Evolutionary conservation across 176 grass and related monocot genomes (phyloP).

Genomic region (Ensete ventricosum): DNA sequence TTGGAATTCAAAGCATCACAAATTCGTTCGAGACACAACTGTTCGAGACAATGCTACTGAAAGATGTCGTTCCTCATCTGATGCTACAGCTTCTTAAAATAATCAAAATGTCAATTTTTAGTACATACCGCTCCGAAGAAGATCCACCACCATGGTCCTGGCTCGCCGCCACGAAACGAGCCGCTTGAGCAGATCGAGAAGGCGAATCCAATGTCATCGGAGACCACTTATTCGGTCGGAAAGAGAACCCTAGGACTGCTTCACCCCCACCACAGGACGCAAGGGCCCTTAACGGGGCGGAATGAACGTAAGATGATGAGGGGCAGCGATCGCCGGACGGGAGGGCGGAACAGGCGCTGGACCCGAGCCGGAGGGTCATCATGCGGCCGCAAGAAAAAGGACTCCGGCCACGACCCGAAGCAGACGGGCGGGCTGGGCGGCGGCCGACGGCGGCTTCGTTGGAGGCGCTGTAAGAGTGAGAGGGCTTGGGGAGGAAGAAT

Average conservation of each 20-base stretch:
- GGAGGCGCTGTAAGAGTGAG: too few species aligned
- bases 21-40: background rate
- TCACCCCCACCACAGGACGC: background rate
- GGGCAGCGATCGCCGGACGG: background rate
- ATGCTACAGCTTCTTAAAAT: too few species aligned
- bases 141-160: background rate
- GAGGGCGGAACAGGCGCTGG: background rate
- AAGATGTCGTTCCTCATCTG: too few species aligned
- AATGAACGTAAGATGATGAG: background rate
- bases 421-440: too few species aligned
- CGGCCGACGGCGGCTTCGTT: too few species aligned
- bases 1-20: background rate
- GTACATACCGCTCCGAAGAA: slow-evolving; percentile 1
- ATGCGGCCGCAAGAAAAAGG: background rate
- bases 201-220: background rate
- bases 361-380: background rate
- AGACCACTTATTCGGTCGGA: background rate
- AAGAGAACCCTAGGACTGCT: background rate
- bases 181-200: background rate
- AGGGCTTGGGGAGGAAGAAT: too few species aligned
- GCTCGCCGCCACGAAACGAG: background rate
- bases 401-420: too few species aligned
- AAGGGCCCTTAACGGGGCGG: background rate
- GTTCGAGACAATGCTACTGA: background rate
- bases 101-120: too few species aligned